Evolutionary conservation across 2,329 filamentous ascomycete genomes (phyloP), one percentile per base, ranked within the genome.

Genomic region (Akanthomyces dipterigenus): DNA sequence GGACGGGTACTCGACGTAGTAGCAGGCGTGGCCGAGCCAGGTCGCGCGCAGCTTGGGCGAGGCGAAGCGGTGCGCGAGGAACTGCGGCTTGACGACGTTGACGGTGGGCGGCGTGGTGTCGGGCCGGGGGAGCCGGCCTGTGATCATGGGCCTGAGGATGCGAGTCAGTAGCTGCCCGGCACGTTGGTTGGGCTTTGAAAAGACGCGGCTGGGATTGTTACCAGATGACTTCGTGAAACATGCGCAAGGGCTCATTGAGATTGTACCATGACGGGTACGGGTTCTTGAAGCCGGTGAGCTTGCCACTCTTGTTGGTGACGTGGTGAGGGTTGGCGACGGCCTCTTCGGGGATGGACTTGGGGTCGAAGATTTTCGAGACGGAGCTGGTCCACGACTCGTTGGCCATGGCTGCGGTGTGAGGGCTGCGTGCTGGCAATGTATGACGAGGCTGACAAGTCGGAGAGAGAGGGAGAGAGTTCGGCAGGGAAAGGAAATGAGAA

Each of bases 11-110:
- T 97, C 93, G 67, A 96, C 85, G 69, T 91, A 93, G 77, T 92
- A 96, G 77, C 92, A 96, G 3, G 93, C 93, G 73, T 98, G 93
- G 40, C 93, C 93, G 2, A 98, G 85, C 93, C 93, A 97, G 45
- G 93, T 98, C 38, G 93, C 90, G 59, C 92, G 86, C 26, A 98
- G 81, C 45, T 82, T 80, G 20, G 74, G 68, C 14, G 75, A 76
- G 14, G 82, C 83, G 5, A 80, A 74, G 60, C 90, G 84, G 16
- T 77, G 77, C 1, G 84, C 74, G 11, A 90, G 80, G 73, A 93
- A 93, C 5, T 78, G 69, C 0, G 91, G 90, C 64, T 82, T 83
- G 61, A 80, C 82, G 20, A 93, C 84, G 3, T 83, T 76, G 12
- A 95, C 85, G 0, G 86, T 86, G 11, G 87, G 84, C 26, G 82